phyloP scores from a whole-genome alignment of 306 rosid species.

The Crataegus laevigata region DNA sequence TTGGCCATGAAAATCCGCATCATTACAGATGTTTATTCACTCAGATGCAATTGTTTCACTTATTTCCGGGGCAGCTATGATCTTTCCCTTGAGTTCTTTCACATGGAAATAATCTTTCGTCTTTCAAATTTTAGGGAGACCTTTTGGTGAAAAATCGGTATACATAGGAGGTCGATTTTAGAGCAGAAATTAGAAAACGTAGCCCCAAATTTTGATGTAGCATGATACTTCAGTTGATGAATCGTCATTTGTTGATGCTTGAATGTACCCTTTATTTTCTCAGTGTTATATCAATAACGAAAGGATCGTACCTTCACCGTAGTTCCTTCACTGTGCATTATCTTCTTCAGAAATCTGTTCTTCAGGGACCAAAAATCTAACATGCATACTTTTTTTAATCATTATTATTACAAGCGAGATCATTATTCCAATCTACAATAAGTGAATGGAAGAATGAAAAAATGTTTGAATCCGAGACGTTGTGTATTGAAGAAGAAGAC shows the following conservation, averaged over 20 bases:
- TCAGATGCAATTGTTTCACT: constrained; percentile 16
- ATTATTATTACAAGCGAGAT: too few relatives aligned
- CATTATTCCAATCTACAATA: background rate
- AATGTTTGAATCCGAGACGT: background rate
- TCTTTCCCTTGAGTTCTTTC: constrained; percentile 26
- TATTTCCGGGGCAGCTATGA: constrained; percentile 29
- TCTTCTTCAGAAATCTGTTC: too few relatives aligned
- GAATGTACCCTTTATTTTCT: background rate
- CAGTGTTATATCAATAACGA: too few relatives aligned
- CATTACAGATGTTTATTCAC: constrained; percentile 19
- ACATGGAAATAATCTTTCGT: constrained; percentile 35
- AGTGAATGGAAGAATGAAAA: background rate
- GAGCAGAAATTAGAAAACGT: constrained; percentile 25
- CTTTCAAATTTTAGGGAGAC: constrained; percentile 24
- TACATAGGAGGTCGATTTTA: constrained; percentile 21
- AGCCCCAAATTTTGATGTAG: constrained; percentile 30
- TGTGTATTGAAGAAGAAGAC: too few relatives aligned
- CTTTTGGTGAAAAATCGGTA: constrained; percentile 17
- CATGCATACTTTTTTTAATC: too few relatives aligned
- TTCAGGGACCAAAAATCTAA: too few relatives aligned
- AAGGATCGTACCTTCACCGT: too few relatives aligned
- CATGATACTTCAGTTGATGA: constrained; percentile 16
- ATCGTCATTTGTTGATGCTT: constrained; percentile 21
- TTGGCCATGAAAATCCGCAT: constrained; percentile 14
- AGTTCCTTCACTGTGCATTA: too few relatives aligned